A percentile compares a stretch with the other conserved stretches of the same genome.
These are phyloP conservation scores for Taphrina deformans DNA, from an alignment of 1,139 yeast genomes.

Conservation along the genomic window DNA sequence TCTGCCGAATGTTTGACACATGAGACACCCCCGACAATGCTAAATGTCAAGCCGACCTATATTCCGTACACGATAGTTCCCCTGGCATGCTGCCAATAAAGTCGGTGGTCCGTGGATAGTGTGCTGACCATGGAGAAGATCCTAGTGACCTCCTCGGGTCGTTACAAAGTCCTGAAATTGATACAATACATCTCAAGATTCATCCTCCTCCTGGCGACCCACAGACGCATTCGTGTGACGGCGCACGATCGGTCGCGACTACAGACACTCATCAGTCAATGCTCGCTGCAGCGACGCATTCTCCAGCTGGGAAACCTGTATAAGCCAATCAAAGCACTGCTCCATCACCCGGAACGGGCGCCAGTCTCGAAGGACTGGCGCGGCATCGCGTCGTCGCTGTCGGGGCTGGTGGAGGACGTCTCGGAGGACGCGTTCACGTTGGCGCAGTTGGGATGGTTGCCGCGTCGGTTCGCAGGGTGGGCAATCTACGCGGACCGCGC, in stretches of 20 bases:
- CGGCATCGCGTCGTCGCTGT: background rate
- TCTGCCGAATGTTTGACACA: background rate
- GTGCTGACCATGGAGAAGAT: constrained; percentile 12
- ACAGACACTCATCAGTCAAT: background rate
- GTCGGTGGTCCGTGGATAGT: background rate
- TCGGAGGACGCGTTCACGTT: constrained; percentile 28
- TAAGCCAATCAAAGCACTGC: constrained; percentile 14
- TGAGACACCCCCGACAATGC: background rate
- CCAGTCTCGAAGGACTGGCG: background rate
- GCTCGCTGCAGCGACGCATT: constrained; percentile 30
- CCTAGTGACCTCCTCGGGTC: constrained; percentile 18
- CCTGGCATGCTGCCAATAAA: background rate
- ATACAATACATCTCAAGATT: constrained; percentile 19
- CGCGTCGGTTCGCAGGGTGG: background rate
- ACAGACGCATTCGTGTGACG: background rate
- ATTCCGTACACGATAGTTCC: background rate
- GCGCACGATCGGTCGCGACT: background rate
- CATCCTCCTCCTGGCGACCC: background rate
- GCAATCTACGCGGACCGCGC: constrained; percentile 28
- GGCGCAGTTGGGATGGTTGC: constrained; percentile 23
- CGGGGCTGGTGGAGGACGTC: constrained; percentile 20
- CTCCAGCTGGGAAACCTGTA: constrained; percentile 27
- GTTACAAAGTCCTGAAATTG: constrained; percentile 25
- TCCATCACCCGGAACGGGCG: background rate
- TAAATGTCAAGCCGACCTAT: too few species aligned